phyloP scores from a whole-genome alignment of 805 yeast genomes.

The Metschnikowia lachancei region DNA sequence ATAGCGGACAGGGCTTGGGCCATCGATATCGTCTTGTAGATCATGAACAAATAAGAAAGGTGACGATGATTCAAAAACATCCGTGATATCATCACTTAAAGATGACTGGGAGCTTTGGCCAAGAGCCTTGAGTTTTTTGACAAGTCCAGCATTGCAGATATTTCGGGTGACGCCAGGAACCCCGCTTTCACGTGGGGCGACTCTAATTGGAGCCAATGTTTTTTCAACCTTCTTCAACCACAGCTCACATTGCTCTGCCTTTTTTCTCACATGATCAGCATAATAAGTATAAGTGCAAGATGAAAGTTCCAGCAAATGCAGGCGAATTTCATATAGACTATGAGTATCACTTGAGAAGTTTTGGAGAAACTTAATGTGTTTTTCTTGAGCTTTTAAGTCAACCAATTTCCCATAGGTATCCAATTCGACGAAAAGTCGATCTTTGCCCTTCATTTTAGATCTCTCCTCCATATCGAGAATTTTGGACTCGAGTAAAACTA shows the following conservation, averaged over 20 bases:
- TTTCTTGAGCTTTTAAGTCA: constrained; percentile 25
- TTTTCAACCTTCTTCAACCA: constrained; percentile 25
- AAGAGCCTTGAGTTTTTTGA: constrained; percentile 22
- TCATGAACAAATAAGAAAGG: constrained; percentile 19
- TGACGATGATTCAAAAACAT: constrained; percentile 27
- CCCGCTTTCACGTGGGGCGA: constrained; percentile 13
- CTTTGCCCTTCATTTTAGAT: constrained; percentile 23
- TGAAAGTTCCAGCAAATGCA: constrained; percentile 22
- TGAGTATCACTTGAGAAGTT: constrained; percentile 13
- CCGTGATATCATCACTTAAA: constrained; percentile 27
- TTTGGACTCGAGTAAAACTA: constrained; percentile 26
- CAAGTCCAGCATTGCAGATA: constrained; percentile 21
- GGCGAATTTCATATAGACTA: constrained; percentile 25
- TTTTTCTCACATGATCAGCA: constrained; percentile 12
- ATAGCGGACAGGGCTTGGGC: constrained; percentile 28
- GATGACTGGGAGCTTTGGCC: constrained; percentile 24
- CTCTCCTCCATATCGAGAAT: constrained; percentile 27
- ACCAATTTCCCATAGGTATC: constrained; percentile 22
- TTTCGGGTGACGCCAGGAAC: constrained; percentile 11
- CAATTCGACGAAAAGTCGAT: constrained; percentile 28
- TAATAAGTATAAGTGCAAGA: constrained; percentile 25
- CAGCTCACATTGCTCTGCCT: constrained; percentile 20
- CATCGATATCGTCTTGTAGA: constrained; percentile 10
- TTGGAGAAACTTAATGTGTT: constrained; percentile 28
- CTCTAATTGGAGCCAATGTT: constrained; percentile 14